Percentiles rank a stretch among this genome's conserved stretches.
Conservation (phyloP, 164 flowering plant species). For the Vitis labrusca region DNA sequence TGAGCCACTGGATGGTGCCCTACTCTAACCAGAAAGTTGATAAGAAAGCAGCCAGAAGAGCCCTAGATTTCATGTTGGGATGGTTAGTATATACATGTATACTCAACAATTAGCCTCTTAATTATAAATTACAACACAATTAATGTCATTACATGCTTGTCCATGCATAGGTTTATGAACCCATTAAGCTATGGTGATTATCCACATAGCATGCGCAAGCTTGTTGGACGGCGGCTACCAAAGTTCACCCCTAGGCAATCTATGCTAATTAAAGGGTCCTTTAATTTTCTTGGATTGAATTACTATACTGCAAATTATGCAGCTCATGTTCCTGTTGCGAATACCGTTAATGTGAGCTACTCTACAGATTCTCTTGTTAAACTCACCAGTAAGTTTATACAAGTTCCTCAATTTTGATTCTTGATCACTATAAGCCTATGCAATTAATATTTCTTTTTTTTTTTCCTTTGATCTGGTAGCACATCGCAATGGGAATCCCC, state of each 20-base stretch:
- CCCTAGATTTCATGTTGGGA: slow-evolving; percentile 3
- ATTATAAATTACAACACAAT: too few relatives aligned
- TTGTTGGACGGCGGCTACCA: slow-evolving; percentile 35
- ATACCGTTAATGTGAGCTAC: slow-evolving; percentile 13
- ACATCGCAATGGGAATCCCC: slow-evolving; percentile 35
- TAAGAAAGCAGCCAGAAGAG: background rate
- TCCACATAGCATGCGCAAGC: slow-evolving; percentile 28
- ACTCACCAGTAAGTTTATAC: slow-evolving; percentile 15
- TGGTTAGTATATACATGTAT: background rate
- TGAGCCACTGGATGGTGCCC: background rate
- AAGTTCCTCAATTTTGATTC: too few relatives aligned
- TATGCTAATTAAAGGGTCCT: slow-evolving; percentile 31
- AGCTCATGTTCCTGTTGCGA: slow-evolving; percentile 7
- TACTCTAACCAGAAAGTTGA: background rate
- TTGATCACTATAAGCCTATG: too few relatives aligned
- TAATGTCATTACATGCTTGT: background rate
- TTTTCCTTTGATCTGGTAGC: slow-evolving; percentile 11
- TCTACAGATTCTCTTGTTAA: slow-evolving; percentile 15
- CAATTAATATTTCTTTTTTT: background rate
- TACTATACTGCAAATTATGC: slow-evolving; percentile 38
- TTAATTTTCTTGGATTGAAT: slow-evolving; percentile 46
- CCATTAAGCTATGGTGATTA: slow-evolving; percentile 40
- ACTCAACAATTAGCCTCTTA: too few relatives aligned
- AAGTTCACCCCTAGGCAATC: slow-evolving; percentile 42
- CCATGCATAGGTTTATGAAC: slow-evolving; percentile 31